Base-by-base conservation (phyloP, 352 stramenopile genomes). In the Phytophthora pini region DNA sequence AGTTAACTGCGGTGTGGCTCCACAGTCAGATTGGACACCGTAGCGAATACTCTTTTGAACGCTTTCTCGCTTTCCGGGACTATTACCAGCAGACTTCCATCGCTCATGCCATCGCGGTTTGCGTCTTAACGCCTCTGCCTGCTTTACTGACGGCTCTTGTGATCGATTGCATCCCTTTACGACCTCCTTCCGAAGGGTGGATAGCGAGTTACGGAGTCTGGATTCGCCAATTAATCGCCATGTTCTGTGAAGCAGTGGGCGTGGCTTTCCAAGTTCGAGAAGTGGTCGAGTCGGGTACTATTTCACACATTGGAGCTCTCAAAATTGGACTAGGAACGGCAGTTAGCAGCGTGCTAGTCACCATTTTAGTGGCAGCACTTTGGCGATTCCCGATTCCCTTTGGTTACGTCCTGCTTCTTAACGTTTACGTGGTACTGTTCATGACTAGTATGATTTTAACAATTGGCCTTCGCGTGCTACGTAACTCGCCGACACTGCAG, bases 371-470 rank as follows among this genome's bases (percentile, higher is more conserved):
- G 3, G 56, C 51, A 17, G 50, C 10, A 17, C 2, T 38, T 1
- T 68, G 54, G 68, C 50, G 15, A 32, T 77, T 71, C 15, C 64
- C 58, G 2, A 56, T 71, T 11, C 69, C 69, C 2, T 77, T 74
- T 50, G 56, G 45, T 3, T 47, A 56, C 10, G 20, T 62, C 3
- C n/a, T 74, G 2, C 41, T 45, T 9, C 2, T 51, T 4, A 29
- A 41, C 1, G n/a, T 44, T 4, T 65, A 61, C 22, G 36, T 56
- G 11, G 4, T 27, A 6, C 5, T 70, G 31, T 62, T 74, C 17
- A 26, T 38, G 10, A 15, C 22, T 1, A 22, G 15, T 15, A 54
- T 69, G 27, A 38, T 65, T 4, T 17, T 73, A 7, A 52, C 34
- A 1, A 55, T 71, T 4, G 45, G 46, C 5, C 47, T 20, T 12